Conservation (phyloP, 805 yeast genomes). For the Metschnikowia chrysomelidarum region DNA sequence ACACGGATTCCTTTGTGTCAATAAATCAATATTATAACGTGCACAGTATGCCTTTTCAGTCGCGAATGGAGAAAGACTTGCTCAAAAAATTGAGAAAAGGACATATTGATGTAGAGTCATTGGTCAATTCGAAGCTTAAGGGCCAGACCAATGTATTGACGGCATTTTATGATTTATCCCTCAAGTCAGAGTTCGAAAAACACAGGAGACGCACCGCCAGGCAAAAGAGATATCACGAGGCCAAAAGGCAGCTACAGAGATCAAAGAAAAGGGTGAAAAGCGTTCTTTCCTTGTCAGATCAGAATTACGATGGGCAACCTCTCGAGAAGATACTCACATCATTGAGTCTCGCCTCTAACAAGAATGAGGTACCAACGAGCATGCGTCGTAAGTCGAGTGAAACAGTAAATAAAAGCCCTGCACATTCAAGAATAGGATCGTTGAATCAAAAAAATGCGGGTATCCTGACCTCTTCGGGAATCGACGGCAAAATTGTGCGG, state of each 20-base stretch:
- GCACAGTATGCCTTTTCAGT: constrained; percentile 45
- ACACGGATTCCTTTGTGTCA: constrained; percentile 34
- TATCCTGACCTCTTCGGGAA: not conserved
- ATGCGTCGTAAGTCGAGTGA: constrained; percentile 10
- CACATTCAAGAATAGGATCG: constrained; percentile 1
- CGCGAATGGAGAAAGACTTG: constrained; percentile 61
- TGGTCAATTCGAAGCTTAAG: constrained; percentile 56
- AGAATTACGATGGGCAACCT: constrained; percentile 29
- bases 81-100: constrained; percentile 56
- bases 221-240: constrained; percentile 32
- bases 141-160: constrained; percentile 68
- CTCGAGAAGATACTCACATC: constrained; percentile 38
- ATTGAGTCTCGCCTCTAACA: constrained; percentile 33
- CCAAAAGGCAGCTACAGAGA: constrained; percentile 28
- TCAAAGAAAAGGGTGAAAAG: constrained; percentile 36
- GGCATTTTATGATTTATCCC: constrained; percentile 69
- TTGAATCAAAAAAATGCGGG: not conserved
- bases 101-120: constrained; percentile 61
- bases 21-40: constrained; percentile 38
- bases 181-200: constrained; percentile 49
- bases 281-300: constrained; percentile 35
- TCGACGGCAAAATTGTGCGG: constrained; percentile 1
- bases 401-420: not conserved
- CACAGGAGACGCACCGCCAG: constrained; percentile 32
- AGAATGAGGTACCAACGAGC: constrained; percentile 10